Base-by-base conservation (phyloP, 2,329 filamentous ascomycete species). In the Colletotrichum graminicola region DNA sequence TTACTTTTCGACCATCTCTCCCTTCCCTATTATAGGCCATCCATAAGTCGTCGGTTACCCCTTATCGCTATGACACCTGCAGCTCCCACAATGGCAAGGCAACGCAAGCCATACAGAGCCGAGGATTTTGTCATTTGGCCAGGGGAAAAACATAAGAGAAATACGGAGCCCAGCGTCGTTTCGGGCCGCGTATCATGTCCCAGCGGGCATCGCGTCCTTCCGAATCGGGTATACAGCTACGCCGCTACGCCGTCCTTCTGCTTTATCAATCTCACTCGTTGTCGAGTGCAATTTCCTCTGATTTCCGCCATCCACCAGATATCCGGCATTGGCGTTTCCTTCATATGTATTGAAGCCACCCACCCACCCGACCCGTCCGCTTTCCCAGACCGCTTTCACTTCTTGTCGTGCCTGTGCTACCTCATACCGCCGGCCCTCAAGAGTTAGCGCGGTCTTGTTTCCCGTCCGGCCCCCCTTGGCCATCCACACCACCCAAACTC, bases 211-310 rank as follows among this genome's bases (percentile, higher is more conserved):
- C 64, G n/a, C 51, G 56, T 70, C 62, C 26, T 45, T 7, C 39
- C 18, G n/a, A 51, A 54, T n/a, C 49, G 59, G 68, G 68, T 29
- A 71, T 67, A 59, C 52, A 51, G 51, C 67, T 66, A 55, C 54
- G 26, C 43, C 43, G 56, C 43, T 55, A 47, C 67, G 29, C 32
- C 26, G 1, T 10, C 51, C 45, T 51, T 18, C 29, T 39, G 29
- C 43, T 14, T 23, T n/a, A 21, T 18, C 21, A 23, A n/a, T 23
- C 43, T 23, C 14, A 6, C n/a, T 36, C 23, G 3, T 29, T 2
- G 12, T 5, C 12, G 5, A 51, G 3, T 21, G 8, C 56, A 21
- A 14, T 32, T 21, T 43, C 8, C 26, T 26, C 26, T 12, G 7
- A 6, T 32, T 34, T n/a, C 26, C 39, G 8, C 3, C 56, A 60